Conservation (phyloP, 805 yeast species). For the Ascoidea tarda region DNA sequence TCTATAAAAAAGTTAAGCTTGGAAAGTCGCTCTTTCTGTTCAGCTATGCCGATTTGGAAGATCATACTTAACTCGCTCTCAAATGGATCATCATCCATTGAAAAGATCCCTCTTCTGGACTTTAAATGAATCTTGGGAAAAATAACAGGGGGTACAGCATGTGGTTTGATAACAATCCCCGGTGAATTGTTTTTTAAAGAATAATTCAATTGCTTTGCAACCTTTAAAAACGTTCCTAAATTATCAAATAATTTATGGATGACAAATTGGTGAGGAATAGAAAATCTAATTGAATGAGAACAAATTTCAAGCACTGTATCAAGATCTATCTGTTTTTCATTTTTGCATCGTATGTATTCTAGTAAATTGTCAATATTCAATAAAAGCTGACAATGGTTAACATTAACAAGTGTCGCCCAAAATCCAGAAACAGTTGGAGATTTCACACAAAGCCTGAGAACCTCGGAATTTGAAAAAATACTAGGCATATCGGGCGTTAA, state of each 20-base stretch:
- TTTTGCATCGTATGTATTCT: conserved; percentile 1
- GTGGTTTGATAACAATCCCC: conserved; percentile 24
- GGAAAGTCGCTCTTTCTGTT: conserved; percentile 39
- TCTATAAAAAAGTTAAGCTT: conserved; percentile 7
- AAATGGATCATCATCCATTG: conserved; percentile 82
- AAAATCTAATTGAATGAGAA: conserved; percentile 31
- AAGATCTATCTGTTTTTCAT: conserved; percentile 9
- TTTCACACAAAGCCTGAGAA: conserved; percentile 32
- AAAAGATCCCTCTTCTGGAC: conserved; percentile 41
- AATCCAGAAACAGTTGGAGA: conserved; percentile 31
- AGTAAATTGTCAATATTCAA: conserved; percentile 1
- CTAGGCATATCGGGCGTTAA: conserved; percentile 13
- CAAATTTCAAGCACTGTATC: conserved; percentile 17
- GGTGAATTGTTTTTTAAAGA: conserved; percentile 30
- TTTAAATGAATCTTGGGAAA: conserved; percentile 46
- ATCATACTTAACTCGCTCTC: conserved; percentile 59
- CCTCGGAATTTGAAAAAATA: conserved; percentile 16
- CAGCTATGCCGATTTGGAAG: conserved; percentile 50
- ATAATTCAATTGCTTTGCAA: conserved; percentile 42
- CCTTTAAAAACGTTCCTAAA: conserved; percentile 50
- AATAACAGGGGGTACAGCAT: conserved; percentile 23
- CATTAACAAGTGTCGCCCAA: conserved; percentile 36
- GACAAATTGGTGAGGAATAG: conserved; percentile 61
- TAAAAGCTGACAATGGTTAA: conserved; percentile 11
- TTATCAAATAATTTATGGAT: conserved; percentile 75